phyloP scores from a whole-genome alignment of 108 stramenopile genomes.

The Cyclotella baltica region DNA sequence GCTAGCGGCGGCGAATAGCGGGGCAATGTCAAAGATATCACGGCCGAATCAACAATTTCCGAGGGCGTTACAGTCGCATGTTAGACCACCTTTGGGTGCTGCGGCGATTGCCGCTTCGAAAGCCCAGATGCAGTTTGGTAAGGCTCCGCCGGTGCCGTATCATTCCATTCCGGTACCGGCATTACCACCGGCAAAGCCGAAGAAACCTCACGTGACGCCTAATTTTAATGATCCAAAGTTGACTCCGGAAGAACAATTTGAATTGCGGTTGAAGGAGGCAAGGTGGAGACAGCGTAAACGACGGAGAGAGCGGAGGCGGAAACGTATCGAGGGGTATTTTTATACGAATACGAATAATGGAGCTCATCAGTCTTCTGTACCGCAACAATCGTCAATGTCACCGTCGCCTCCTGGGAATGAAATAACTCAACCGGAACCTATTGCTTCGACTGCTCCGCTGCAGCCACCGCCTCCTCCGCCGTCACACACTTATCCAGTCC shows the following conservation, averaged over 20 bases:
- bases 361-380: neutral
- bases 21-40: neutral
- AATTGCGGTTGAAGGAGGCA: conserved; percentile 43
- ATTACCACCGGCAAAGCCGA: conserved; percentile 21
- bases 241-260: conserved; percentile 20
- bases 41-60: conserved; percentile 27
- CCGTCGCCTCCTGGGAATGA: neutral
- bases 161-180: neutral
- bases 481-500: too few species aligned
- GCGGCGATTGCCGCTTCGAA: neutral
- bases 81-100: conserved; percentile 1
- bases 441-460: neutral
- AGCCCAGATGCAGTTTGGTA: neutral
- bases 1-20: conserved; percentile 9
- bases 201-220: conserved; percentile 39
- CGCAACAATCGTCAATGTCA: neutral
- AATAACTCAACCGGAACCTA: conserved; percentile 1
- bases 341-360: neutral
- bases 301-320: conserved; percentile 38
- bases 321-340: conserved; percentile 31
- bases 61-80: conserved; percentile 4
- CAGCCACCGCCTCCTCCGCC: neutral
- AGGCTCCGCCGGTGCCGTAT: neutral
- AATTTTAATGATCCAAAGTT: conserved; percentile 45
- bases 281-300: conserved; percentile 52